A percentile compares a stretch with the other conserved stretches of the same genome.
Evolutionary conservation across 768 basidiomycete genomes (phyloP).

Genomic region (Rhodotorula sphaerocarpa): DNA sequence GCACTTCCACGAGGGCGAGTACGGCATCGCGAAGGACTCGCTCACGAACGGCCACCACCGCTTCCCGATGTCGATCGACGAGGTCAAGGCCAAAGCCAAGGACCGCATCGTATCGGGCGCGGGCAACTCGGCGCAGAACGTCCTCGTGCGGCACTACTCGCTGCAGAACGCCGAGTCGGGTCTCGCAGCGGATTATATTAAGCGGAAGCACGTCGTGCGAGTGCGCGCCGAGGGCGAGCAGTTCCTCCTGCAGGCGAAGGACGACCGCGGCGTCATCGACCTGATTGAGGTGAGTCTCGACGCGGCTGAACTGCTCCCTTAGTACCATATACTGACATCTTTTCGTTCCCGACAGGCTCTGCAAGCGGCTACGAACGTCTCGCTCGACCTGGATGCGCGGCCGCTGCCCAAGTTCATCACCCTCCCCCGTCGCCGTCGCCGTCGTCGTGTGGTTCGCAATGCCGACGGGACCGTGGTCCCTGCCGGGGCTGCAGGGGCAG

Average conservation of each 20-base stretch:
- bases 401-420: conserved; percentile 44
- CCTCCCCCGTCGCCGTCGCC: conserved; percentile 33
- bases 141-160: conserved; percentile 39
- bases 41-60: not conserved
- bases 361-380: conserved; percentile 83
- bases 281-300: conserved; percentile 70
- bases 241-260: conserved; percentile 81
- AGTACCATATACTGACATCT: conserved; percentile 1
- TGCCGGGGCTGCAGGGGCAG: not conserved
- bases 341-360: conserved; percentile 43
- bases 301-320: not conserved
- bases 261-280: conserved; percentile 73
- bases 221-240: conserved; percentile 90
- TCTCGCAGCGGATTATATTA: conserved; percentile 85
- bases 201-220: conserved; percentile 86
- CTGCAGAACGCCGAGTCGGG: conserved; percentile 53
- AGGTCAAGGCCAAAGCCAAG: conserved; percentile 32
- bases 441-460: conserved; percentile 11
- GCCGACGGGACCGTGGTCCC: conserved; percentile 6
- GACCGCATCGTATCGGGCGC: conserved; percentile 23
- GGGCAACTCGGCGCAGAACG: conserved; percentile 17
- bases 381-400: conserved; percentile 82
- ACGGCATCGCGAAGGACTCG: conserved; percentile 7
- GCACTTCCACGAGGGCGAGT: conserved; percentile 35
- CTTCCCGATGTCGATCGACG: conserved; percentile 24